Evolutionary conservation across 257 asterid genomes (phyloP).

Genomic region (Solanum pinnatisectum): DNA sequence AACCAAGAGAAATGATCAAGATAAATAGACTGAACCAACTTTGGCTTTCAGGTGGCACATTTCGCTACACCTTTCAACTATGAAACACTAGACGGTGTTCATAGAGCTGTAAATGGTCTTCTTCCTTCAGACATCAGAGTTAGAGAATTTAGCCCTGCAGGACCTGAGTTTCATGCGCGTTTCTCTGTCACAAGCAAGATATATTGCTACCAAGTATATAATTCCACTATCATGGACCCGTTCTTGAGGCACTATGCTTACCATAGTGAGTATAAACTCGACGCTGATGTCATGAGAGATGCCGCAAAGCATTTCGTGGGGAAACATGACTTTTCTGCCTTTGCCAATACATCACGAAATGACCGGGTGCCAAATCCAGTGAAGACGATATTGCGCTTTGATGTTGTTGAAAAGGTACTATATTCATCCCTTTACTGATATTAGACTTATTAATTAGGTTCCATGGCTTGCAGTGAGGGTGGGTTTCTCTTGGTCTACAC

Average conservation of each 20-base stretch:
- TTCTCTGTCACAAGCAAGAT: conserved; percentile 77
- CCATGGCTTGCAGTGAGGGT: neutral
- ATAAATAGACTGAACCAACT: conserved; percentile 1
- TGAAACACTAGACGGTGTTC: conserved; percentile 53
- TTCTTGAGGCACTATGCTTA: conserved; percentile 64
- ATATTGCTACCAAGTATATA: conserved; percentile 63
- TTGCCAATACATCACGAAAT: conserved; percentile 63
- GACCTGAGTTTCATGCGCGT: conserved; percentile 86
- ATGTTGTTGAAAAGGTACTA: conserved; percentile 62
- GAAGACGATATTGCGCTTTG: conserved; percentile 58
- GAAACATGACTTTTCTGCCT: conserved; percentile 75
- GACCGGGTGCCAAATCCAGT: conserved; percentile 64
- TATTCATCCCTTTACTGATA: neutral
- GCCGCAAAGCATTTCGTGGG: conserved; percentile 77
- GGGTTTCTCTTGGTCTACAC: neutral
- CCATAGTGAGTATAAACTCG: conserved; percentile 61
- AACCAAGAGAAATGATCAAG: neutral
- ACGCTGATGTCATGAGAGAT: conserved; percentile 53
- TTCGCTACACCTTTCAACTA: conserved; percentile 68
- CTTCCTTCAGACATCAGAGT: conserved; percentile 76
- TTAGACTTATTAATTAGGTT: neutral
- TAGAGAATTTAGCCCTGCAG: conserved; percentile 64
- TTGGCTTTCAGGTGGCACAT: conserved; percentile 67
- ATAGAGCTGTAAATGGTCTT: conserved; percentile 67
- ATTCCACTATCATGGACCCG: conserved; percentile 72